Evolutionary conservation across 208 protist species (phyloP), one percentile per base, ranked within the genome.

Genomic region (Vickermania ingenoplastis): DNA sequence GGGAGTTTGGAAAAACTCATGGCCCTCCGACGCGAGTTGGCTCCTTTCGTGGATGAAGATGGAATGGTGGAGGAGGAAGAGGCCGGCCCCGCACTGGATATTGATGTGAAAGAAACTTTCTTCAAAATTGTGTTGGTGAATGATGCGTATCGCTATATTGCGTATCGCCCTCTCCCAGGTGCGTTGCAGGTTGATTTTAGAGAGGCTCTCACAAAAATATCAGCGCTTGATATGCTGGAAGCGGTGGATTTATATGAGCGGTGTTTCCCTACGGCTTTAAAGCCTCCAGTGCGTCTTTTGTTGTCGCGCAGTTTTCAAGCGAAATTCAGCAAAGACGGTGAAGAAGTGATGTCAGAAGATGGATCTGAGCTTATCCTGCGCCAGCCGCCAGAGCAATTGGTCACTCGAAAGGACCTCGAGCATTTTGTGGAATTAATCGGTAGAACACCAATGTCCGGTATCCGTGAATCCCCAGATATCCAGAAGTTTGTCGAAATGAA

Each of bases 71-170:
- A 28, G 7, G 21, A 27, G 0, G 1, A 30, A 51, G 26, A 62
- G 5, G 50, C 21, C 63, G 73, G 80, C 60, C 48, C 55, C 41
- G 48, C 52, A 3, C 57, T 88, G 4, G 84, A 91, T 61, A 73
- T 91, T 24, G 84, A 91, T 57, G 84, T 91, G 57, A 80, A 81
- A 30, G 81, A 88, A 24, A 77, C 59, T 2, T 84, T 88, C 61
- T 31, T 65, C 57, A 70, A 71, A 41, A 77, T 89, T 17, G 55
- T 76, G 21, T 2, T 75, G 0, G 41, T 84, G 1, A 89, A 87
- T 52, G 71, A 78, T 31, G 71, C 57, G 48, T 75, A 75, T 54
- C 80, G 78, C 26, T 77, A 85, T 51, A 58, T 70, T 27, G 51
- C 61, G 29, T 91, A 80, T 66, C 56, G 74, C 1, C 84, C 84